These are phyloP conservation scores for Rehmannia glutinosa DNA, from an alignment of 257 asterid genomes.

Conservation along the genomic window DNA sequence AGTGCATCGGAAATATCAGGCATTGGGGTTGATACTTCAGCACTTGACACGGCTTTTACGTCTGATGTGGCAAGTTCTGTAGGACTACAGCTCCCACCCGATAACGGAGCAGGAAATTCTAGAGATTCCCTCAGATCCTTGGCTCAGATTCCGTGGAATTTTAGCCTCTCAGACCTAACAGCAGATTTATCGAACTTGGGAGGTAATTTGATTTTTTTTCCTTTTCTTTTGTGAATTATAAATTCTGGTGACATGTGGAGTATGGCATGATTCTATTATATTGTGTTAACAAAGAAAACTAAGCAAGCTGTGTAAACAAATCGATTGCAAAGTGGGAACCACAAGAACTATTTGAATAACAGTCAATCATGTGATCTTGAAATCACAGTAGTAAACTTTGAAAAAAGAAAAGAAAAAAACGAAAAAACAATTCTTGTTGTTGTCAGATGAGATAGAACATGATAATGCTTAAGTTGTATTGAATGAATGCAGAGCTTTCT, in stretches of 20 bases:
- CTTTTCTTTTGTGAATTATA: neutral
- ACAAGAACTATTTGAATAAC: no score
- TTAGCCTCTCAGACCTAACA: conserved; percentile 83
- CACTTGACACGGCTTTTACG: conserved; percentile 77
- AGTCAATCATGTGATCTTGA: no score
- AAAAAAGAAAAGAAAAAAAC: no score
- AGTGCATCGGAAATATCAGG: conserved; percentile 81
- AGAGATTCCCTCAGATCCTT: conserved; percentile 77
- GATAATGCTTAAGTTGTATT: no score
- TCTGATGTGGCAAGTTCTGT: conserved; percentile 76
- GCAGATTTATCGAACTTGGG: conserved; percentile 86
- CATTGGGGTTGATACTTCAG: conserved; percentile 79
- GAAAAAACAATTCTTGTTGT: no score
- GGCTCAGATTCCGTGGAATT: conserved; percentile 90
- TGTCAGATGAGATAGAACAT: no score
- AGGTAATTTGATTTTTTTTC: conserved; percentile 23
- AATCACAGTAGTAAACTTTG: no score
- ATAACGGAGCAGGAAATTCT: conserved; percentile 77
- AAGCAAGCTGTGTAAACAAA: no score
- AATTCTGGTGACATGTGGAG: neutral
- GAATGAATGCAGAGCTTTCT: no score
- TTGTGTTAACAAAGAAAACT: no score
- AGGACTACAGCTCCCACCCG: conserved; percentile 75
- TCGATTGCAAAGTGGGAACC: no score
- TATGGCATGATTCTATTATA: no score